Evolutionary conservation across 495 filamentous ascomycete species (phyloP).

Genomic region (Aspergillus indologenus): DNA sequence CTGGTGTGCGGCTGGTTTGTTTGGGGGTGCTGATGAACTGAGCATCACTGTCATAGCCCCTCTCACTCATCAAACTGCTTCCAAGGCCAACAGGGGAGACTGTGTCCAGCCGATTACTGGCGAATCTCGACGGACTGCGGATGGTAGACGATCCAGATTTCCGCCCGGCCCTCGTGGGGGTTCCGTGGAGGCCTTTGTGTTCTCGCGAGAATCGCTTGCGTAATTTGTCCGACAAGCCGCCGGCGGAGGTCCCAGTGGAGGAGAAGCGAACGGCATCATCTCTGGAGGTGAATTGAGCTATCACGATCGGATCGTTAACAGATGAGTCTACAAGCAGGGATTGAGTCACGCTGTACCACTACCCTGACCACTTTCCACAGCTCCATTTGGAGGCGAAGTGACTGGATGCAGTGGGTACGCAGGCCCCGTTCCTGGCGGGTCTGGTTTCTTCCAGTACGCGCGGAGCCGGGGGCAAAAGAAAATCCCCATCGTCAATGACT

Average conservation of each 20-base stretch:
- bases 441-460: slow-evolving; percentile 8
- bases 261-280: slow-evolving; percentile 5
- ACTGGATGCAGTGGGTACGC: slow-evolving; percentile 12
- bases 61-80: slow-evolving; percentile 41
- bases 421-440: slow-evolving; percentile 6
- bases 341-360: background rate
- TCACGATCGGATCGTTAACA: slow-evolving; percentile 2
- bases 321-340: background rate
- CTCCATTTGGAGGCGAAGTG: slow-evolving; percentile 6
- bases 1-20: slow-evolving; percentile 11
- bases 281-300: slow-evolving; percentile 13
- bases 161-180: slow-evolving; percentile 12
- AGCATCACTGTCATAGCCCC: slow-evolving; percentile 48
- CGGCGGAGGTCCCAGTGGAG: slow-evolving; percentile 13
- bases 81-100: slow-evolving; percentile 23
- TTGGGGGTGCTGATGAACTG: slow-evolving; percentile 36
- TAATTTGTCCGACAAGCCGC: slow-evolving; percentile 30
- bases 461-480: slow-evolving; percentile 7
- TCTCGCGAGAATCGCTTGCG: slow-evolving; percentile 40
- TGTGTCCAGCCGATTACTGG: slow-evolving; percentile 5
- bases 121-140: slow-evolving; percentile 25
- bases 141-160: slow-evolving; percentile 14
- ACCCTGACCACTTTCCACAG: slow-evolving; percentile 14
- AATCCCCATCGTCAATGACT: background rate
- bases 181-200: slow-evolving; percentile 18